Base-by-base conservation (phyloP, 345 rosid genomes). In the Iberis pinnata region DNA sequence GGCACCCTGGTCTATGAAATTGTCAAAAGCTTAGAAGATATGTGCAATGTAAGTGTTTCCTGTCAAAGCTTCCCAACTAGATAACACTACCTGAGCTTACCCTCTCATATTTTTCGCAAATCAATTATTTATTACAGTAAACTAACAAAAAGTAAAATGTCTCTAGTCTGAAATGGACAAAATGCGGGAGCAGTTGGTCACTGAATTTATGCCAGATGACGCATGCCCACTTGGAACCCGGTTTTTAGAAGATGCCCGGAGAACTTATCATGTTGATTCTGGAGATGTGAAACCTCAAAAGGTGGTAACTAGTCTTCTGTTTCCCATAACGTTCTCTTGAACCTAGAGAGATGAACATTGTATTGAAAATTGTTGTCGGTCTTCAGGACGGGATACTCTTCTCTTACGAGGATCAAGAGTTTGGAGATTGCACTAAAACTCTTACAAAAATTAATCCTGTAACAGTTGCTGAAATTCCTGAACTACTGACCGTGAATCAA, bases 201-300 rank as follows among this genome's bases (percentile, higher is more conserved):
- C 32, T 13, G 89, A 92, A 56, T 92, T 92, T 68, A 47, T 80
- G 56, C 96, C 97, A 1, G 97, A 88, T 66, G 98, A 88, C 54
- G 78, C 73, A 43, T 88, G 88, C 72, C 95, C 79, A 19, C 53
- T 88, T 52, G 96, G 92, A 67, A 62, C 79, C 65, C 82, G 72
- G 48, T 68, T 80, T 43, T 60, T 62, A 29, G 92, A 78, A 61
- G 63, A 76, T 56, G 70, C 70, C 7, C 69, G 57, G 43, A 67
- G 71, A 60, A 36, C 43, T 27, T 73, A 73, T 63, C 77, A 69
- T 53, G 72, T 64, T 50, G 62, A 62, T 43, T 42, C 60, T 1
- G 75, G 65, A 51, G 63, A 58, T 44, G 68, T 29, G 61, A 69
- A 61, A 63, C 59, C 70, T 64, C 50, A 20, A 33, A 61, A 65